A percentile compares a stretch with the other conserved stretches of the same genome.
Evolutionary conservation across 2,329 filamentous ascomycete genomes (phyloP).

Genomic region (Colletotrichum tofieldiae): DNA sequence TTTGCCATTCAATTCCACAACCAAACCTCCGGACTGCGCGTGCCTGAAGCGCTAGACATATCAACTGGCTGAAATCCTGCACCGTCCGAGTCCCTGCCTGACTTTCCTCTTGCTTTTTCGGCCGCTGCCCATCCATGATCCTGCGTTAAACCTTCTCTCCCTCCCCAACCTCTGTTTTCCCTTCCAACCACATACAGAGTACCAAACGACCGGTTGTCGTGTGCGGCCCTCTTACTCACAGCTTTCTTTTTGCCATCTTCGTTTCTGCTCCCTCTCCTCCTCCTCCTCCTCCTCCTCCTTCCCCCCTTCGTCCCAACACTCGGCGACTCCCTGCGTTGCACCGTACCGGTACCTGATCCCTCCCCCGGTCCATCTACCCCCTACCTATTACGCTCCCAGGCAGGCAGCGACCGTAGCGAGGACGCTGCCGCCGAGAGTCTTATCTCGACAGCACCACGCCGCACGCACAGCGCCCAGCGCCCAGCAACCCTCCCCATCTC

Average conservation of each 20-base stretch:
- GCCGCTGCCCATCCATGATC: slow-evolving; percentile 2
- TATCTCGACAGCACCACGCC: slow-evolving; percentile 8
- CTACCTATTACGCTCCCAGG: neutral
- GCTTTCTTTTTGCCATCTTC: neutral
- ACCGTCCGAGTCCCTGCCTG: slow-evolving; percentile 9
- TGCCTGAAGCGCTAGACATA: neutral
- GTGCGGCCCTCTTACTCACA: slow-evolving; percentile 12
- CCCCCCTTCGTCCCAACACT: slow-evolving; percentile 28
- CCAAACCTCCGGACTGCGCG: neutral
- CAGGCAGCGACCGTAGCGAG: neutral
- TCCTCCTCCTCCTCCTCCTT: neutral
- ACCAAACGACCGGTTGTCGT: slow-evolving; percentile 8
- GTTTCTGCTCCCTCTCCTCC: slow-evolving; percentile 1
- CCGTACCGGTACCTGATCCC: slow-evolving; percentile 15
- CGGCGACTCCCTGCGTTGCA: slow-evolving; percentile 20
- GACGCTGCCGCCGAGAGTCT: neutral
- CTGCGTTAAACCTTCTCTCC: neutral
- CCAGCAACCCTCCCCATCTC: slow-evolving; percentile 14
- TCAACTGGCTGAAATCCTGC: slow-evolving; percentile 8
- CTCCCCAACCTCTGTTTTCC: neutral
- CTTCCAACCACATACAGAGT: neutral
- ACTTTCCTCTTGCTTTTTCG: neutral
- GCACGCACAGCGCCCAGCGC: slow-evolving; percentile 14
- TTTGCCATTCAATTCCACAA: neutral
- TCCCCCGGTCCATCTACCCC: slow-evolving; percentile 10